Percentiles rank a stretch among this genome's conserved stretches.
Evolutionary conservation across 129 eudicot species (phyloP).

Genomic region (Flaveria robusta): DNA sequence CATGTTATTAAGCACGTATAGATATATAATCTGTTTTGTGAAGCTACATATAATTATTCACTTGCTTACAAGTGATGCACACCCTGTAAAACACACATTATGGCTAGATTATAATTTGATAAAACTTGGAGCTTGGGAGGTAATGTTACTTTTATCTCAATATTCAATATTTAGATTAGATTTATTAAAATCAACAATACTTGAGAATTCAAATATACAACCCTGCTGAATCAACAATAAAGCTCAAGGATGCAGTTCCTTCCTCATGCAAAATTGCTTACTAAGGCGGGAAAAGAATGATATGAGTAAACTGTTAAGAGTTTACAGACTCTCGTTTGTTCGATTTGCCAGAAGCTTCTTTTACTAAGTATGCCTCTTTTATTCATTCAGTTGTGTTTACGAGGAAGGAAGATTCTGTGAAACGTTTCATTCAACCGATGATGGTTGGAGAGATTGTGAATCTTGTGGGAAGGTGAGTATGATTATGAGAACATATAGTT

Average conservation of each 20-base stretch:
- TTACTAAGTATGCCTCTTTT: not conserved
- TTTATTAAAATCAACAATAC: not conserved
- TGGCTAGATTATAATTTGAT: not conserved
- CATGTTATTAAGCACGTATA: not conserved
- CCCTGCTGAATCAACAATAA: not conserved
- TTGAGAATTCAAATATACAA: not conserved
- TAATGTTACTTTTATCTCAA: not conserved
- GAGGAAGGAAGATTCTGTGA: too few relatives aligned
- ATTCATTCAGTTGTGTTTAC: too few relatives aligned
- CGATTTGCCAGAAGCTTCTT: not conserved
- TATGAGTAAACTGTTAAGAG: not conserved
- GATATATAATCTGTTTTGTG: not conserved
- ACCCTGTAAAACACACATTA: not conserved
- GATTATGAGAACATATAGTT: too few relatives aligned
- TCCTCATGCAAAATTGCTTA: constrained; percentile 2
- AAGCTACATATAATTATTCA: not conserved
- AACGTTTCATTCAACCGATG: too few relatives aligned
- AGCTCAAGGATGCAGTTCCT: not conserved
- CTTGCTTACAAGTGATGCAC: not conserved
- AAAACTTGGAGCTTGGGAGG: not conserved
- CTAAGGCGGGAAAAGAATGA: not conserved
- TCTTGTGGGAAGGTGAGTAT: too few relatives aligned
- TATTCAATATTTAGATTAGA: not conserved
- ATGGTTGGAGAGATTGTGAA: too few relatives aligned
- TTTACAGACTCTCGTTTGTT: not conserved